These are phyloP conservation scores for Podospora australis DNA, from an alignment of 495 filamentous ascomycete genomes.

Conservation along the genomic window DNA sequence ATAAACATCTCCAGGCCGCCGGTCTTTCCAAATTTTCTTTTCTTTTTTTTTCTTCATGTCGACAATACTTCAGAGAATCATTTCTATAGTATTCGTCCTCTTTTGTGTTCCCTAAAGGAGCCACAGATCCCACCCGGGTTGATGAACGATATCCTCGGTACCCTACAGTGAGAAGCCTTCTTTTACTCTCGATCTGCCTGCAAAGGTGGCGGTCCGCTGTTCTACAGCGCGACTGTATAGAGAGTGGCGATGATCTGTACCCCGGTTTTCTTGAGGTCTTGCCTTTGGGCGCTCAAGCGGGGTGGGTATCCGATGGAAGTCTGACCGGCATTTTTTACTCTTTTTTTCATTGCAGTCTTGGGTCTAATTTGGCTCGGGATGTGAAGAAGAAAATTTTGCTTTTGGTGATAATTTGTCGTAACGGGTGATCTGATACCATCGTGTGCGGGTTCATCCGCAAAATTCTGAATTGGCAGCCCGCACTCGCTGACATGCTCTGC, in stretches of 20 bases:
- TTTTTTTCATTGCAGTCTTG: constrained; percentile 43
- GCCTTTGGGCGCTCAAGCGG: constrained; percentile 48
- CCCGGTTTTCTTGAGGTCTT: constrained; percentile 41
- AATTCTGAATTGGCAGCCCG: too few relatives aligned
- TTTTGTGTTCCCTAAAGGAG: constrained; percentile 71
- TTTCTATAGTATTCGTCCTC: constrained; percentile 82
- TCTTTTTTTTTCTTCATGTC: constrained; percentile 44
- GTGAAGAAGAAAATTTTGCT: constrained; percentile 42
- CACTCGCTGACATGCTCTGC: too few relatives aligned
- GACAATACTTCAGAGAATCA: constrained; percentile 78
- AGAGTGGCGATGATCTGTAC: constrained; percentile 61
- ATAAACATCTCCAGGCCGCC: constrained; percentile 16
- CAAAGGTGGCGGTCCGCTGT: constrained; percentile 40
- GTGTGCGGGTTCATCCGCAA: too few relatives aligned
- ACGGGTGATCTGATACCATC: too few relatives aligned
- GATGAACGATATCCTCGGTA: constrained; percentile 54
- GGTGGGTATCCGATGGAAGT: constrained; percentile 59
- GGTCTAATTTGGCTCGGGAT: constrained; percentile 27
- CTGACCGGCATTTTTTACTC: constrained; percentile 47
- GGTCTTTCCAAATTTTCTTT: constrained; percentile 22
- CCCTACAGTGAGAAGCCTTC: constrained; percentile 51
- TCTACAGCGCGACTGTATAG: constrained; percentile 39
- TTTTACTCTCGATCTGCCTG: constrained; percentile 46
- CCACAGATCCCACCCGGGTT: constrained; percentile 58
- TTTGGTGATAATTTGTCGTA: too few relatives aligned